Evolutionary conservation across 139 green algal genomes (phyloP), one percentile per base, ranked within the genome.

Genomic region (Deuterostichococcus epilithicus): DNA sequence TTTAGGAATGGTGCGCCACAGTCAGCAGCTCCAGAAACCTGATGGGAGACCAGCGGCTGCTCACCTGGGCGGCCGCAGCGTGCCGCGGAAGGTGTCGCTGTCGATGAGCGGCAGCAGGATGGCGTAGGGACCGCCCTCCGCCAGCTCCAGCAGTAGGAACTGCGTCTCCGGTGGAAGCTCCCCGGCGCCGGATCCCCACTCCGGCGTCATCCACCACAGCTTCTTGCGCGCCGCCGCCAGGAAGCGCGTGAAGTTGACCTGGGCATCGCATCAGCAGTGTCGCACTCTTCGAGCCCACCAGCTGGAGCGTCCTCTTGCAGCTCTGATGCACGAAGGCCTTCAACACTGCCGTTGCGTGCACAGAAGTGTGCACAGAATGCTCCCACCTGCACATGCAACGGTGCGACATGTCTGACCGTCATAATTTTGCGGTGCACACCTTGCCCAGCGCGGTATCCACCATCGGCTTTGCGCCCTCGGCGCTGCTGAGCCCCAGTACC

Each of bases 191-290:
- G n/a, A 85, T 58, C 93, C 91, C 93, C 92, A 97, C 84, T 94
- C 89, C 6, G 94, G 94, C 13, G 92, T 95, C 93, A 97, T 95
- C 92, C 91, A 97, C 91, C 92, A 98, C 28, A 96, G 86, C 84
- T 85, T 90, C 77, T 75, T 87, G 33, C 86, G 74, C 36, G 75
- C 73, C 10, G 59, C 70, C 8, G 81, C 79, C 59, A 86, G 65
- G 65, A 86, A 87, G 1, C 68, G 30, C 30, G 38, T 63, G 34
- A 42, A 78, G 5, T n/a, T 30, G 38, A 78, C 39, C 78, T 82
- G 78, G 65, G 73, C 8, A 8, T 30, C 60, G 22, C 35, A 60
- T 42, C 39, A 44, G 1, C 13, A 80, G 39, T 22, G 13, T 80
- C 6, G 15, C 59, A 22, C 30, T 39, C 5, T 28, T 25, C 36